Percentiles rank a stretch among this genome's conserved stretches.
Evolutionary conservation across 179 eudicot species (phyloP).

Genomic region (Nepenthes alata): DNA sequence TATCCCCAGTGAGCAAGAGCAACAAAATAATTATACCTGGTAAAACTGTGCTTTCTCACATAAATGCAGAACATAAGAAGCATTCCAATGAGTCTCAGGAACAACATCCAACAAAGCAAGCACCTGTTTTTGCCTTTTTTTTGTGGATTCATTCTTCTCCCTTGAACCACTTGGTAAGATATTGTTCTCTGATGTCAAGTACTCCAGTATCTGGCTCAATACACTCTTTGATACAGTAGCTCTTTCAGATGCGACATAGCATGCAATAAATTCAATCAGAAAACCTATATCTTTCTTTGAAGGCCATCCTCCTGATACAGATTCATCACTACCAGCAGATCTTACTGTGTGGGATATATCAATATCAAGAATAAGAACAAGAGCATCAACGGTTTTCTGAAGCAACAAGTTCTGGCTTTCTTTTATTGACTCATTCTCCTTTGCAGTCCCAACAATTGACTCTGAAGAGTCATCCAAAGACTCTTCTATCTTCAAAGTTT

Average conservation of each 20-base stretch:
- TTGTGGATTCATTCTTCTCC: slow-evolving; percentile 19
- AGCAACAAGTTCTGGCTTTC: slow-evolving; percentile 31
- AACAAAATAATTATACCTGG: slow-evolving; percentile 37
- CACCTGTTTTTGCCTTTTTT: slow-evolving; percentile 68
- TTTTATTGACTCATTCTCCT: slow-evolving; percentile 18
- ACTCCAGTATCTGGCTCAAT: slow-evolving; percentile 63
- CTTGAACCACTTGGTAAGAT: slow-evolving; percentile 21
- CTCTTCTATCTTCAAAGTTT: slow-evolving; percentile 14
- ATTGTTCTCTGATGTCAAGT: slow-evolving; percentile 48
- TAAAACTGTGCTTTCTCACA: slow-evolving; percentile 66
- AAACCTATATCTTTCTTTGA: slow-evolving; percentile 54
- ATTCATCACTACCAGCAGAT: slow-evolving; percentile 31
- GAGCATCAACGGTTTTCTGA: slow-evolving; percentile 64
- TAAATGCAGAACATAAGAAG: slow-evolving; percentile 57
- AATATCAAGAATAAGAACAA: slow-evolving; percentile 49
- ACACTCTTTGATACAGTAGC: slow-evolving; percentile 52
- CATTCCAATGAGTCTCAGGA: slow-evolving; percentile 71
- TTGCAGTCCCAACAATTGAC: slow-evolving; percentile 16
- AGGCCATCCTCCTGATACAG: slow-evolving; percentile 53
- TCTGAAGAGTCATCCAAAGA: slow-evolving; percentile 20
- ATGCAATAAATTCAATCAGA: slow-evolving; percentile 66
- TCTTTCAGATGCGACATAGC: slow-evolving; percentile 42
- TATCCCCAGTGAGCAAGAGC: not conserved
- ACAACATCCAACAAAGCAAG: slow-evolving; percentile 63
- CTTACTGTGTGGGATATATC: slow-evolving; percentile 29